A percentile compares a stretch with the other conserved stretches of the same genome.
Conservation (phyloP, 2,329 filamentous ascomycete genomes). For the Fonsecaea monophora region DNA sequence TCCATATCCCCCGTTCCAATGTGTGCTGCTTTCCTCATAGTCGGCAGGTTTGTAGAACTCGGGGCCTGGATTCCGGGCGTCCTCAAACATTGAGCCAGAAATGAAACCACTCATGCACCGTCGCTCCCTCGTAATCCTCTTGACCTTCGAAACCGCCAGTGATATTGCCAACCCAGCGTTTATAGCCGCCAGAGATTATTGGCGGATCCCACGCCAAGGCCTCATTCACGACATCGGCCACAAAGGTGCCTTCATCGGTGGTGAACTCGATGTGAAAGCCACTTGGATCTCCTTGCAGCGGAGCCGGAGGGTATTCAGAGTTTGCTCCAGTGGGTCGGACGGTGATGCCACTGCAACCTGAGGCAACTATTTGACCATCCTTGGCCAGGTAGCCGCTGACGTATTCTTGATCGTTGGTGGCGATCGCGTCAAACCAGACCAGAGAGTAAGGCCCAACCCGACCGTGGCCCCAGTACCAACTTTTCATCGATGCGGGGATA, state of each 20-base stretch:
- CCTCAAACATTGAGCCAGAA: too few species aligned
- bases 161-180: conserved; percentile 20
- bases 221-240: conserved; percentile 13
- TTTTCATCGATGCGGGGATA: conserved; percentile 41
- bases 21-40: too few species aligned
- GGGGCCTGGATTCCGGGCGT: too few species aligned
- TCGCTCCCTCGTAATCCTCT: too few species aligned
- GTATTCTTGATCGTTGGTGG: conserved; percentile 40
- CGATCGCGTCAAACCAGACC: conserved; percentile 53
- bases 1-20: too few species aligned
- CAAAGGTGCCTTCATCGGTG: neutral
- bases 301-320: conserved; percentile 39
- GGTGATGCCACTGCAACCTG: conserved; percentile 41
- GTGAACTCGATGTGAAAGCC: conserved; percentile 16
- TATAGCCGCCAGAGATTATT: conserved; percentile 20
- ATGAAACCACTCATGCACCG: too few species aligned
- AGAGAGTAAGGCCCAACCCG: conserved; percentile 52
- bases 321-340: conserved; percentile 31
- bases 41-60: too few species aligned
- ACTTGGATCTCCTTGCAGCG: conserved; percentile 5
- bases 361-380: conserved; percentile 42
- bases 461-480: conserved; percentile 57
- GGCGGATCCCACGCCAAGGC: conserved; percentile 13
- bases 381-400: conserved; percentile 45
- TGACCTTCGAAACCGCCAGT: too few species aligned